Percentiles rank a stretch among this genome's conserved stretches.
Evolutionary conservation across 148 eudicot genomes (phyloP).

Genomic region (Rhododendron kiyosumense): DNA sequence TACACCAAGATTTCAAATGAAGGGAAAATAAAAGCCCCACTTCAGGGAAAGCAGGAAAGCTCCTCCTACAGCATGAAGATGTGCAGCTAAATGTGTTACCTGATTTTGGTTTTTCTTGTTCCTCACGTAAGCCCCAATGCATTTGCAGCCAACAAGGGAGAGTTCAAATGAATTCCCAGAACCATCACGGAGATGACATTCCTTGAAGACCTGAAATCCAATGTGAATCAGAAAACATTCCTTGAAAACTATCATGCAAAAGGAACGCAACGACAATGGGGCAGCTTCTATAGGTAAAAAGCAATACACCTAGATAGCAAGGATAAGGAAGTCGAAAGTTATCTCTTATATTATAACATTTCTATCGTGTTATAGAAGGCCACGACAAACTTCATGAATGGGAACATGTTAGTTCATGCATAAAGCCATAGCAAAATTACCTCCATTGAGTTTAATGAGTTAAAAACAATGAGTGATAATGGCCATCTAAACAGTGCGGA

Average conservation of each 20-base stretch:
- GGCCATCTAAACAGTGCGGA: background rate
- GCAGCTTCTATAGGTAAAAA: background rate
- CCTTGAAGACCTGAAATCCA: conserved; percentile 71
- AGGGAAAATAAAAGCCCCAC: background rate
- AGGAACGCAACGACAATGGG: background rate
- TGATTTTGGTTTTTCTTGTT: conserved; percentile 98
- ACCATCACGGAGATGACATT: conserved; percentile 49
- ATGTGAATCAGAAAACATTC: conserved; percentile 6
- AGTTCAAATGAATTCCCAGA: conserved; percentile 81
- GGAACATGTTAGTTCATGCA: background rate
- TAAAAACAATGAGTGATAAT: background rate
- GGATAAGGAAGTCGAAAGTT: background rate
- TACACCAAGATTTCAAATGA: background rate
- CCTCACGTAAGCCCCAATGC: conserved; percentile 95
- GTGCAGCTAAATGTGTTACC: conserved; percentile 29
- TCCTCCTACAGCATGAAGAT: background rate
- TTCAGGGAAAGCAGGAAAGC: background rate
- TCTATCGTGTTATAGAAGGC: background rate
- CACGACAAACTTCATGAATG: background rate
- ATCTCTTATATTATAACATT: background rate
- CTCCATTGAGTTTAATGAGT: background rate
- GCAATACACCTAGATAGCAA: background rate
- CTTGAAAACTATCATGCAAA: background rate
- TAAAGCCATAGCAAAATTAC: background rate
- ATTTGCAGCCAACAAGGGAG: conserved; percentile 77